Conservation (phyloP, 805 yeast genomes). For the Candida wancherniae region DNA sequence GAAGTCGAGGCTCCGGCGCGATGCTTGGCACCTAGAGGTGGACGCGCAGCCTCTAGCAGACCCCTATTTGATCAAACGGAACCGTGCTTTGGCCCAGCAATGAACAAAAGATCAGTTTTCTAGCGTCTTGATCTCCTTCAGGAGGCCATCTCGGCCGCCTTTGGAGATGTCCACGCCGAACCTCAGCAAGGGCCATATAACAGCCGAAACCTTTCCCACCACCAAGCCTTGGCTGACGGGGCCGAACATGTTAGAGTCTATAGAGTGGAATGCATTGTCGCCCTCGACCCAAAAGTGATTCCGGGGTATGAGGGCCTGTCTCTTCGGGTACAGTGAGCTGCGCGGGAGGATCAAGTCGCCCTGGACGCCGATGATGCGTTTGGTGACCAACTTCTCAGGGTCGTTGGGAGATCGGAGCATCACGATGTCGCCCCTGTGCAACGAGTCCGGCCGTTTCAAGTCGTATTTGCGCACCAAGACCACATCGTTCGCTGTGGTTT, state of each 20-base stretch:
- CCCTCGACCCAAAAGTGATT: slow-evolving; percentile 95
- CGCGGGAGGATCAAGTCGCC: slow-evolving; percentile 66
- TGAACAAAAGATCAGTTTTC: not conserved
- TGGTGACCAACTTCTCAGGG: slow-evolving; percentile 71
- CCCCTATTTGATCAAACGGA: slow-evolving; percentile 7
- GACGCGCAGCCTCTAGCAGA: slow-evolving; percentile 5
- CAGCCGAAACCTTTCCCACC: slow-evolving; percentile 63
- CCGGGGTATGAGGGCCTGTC: slow-evolving; percentile 58
- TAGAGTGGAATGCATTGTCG: slow-evolving; percentile 70
- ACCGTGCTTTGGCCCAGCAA: not conserved
- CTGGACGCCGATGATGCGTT: slow-evolving; percentile 70
- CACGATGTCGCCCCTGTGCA: slow-evolving; percentile 65
- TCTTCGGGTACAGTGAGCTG: slow-evolving; percentile 58
- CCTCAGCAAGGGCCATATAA: slow-evolving; percentile 61
- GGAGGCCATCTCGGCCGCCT: slow-evolving; percentile 13
- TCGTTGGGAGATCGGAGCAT: slow-evolving; percentile 76
- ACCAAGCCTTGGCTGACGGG: slow-evolving; percentile 80
- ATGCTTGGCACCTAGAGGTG: slow-evolving; percentile 1
- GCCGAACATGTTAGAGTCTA: slow-evolving; percentile 86
- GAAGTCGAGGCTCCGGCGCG: slow-evolving; percentile 4
- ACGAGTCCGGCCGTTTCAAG: slow-evolving; percentile 41
- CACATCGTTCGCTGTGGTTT: slow-evolving; percentile 47
- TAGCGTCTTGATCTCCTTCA: slow-evolving; percentile 1
- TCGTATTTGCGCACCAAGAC: slow-evolving; percentile 68
- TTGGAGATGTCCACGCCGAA: slow-evolving; percentile 20